Conservation (phyloP, 805 yeast genomes). For the Spathaspora hagerdaliae region DNA sequence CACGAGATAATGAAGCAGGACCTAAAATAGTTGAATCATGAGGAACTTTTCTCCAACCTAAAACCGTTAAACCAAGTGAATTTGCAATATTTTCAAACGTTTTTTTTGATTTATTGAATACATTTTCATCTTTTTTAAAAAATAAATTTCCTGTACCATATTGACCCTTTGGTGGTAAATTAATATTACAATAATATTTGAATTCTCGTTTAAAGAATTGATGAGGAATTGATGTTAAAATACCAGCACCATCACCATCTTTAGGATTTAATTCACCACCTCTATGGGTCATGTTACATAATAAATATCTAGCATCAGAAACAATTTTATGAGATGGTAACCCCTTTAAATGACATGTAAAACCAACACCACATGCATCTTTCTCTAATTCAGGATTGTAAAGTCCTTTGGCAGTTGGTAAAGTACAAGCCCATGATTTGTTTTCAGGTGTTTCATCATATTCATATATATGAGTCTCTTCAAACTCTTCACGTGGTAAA, state of each 20-base stretch:
- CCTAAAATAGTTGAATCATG: constrained; percentile 92
- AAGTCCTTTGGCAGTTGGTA: constrained; percentile 83
- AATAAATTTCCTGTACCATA: constrained; percentile 95
- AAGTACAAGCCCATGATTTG: constrained; percentile 86
- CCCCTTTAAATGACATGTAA: constrained; percentile 92
- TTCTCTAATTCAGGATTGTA: constrained; percentile 92
- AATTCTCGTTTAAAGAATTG: constrained; percentile 83
- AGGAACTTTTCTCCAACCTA: constrained; percentile 95
- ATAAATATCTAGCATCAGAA: constrained; percentile 79
- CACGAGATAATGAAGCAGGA: constrained; percentile 90
- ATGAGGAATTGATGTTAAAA: constrained; percentile 89
- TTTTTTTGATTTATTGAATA: constrained; percentile 62
- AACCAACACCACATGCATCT: constrained; percentile 99
- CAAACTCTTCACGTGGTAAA: constrained; percentile 36
- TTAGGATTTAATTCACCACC: constrained; percentile 98
- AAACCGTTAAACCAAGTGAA: constrained; percentile 71
- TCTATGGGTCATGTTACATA: constrained; percentile 98
- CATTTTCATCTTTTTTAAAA: constrained; percentile 80
- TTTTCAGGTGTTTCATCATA: constrained; percentile 77
- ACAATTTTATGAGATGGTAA: constrained; percentile 84
- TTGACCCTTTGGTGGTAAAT: constrained; percentile 75
- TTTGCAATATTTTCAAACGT: constrained; percentile 81
- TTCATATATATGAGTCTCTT: constrained; percentile 42
- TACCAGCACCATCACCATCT: constrained; percentile 99
- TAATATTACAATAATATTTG: constrained; percentile 59